A percentile compares a stretch with the other conserved stretches of the same genome.
These are phyloP conservation scores for Pythium plurisporium DNA, from an alignment of 352 stramenopile genomes.

Conservation along the genomic window DNA sequence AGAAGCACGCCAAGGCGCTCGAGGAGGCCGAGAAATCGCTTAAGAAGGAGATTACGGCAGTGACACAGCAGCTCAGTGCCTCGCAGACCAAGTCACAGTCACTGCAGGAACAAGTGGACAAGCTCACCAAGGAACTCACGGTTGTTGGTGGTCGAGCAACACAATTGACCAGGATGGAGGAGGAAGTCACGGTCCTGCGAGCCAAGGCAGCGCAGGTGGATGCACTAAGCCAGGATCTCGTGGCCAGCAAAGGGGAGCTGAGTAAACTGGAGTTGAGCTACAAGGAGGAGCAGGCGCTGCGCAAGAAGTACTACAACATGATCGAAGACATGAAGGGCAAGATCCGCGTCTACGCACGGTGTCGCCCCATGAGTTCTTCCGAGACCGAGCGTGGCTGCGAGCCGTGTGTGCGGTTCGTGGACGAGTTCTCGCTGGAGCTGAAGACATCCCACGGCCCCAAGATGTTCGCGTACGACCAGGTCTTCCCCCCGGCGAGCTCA, in stretches of 20 bases:
- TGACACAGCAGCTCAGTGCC: slow-evolving; percentile 46
- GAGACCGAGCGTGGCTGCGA: slow-evolving; percentile 78
- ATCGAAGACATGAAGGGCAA: slow-evolving; percentile 96
- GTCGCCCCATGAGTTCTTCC: slow-evolving; percentile 86
- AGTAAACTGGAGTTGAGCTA: slow-evolving; percentile 71
- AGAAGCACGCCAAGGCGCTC: slow-evolving; percentile 69
- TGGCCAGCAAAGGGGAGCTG: slow-evolving; percentile 26
- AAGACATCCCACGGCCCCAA: slow-evolving; percentile 73
- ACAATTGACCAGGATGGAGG: slow-evolving; percentile 55
- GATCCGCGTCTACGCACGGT: slow-evolving; percentile 91
- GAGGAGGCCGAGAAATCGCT: slow-evolving; percentile 61
- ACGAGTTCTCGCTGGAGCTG: slow-evolving; percentile 86
- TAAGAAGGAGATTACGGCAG: slow-evolving; percentile 39
- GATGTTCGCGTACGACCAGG: slow-evolving; percentile 88
- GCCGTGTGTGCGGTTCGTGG: slow-evolving; percentile 59
- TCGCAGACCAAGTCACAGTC: slow-evolving; percentile 38
- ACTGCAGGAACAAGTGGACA: slow-evolving; percentile 46
- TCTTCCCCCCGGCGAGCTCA: slow-evolving; percentile 74
- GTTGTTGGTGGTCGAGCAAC: slow-evolving; percentile 41
- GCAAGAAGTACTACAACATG: slow-evolving; percentile 95
- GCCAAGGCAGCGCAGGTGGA: slow-evolving; percentile 47
- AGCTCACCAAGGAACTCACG: slow-evolving; percentile 44
- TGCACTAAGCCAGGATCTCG: slow-evolving; percentile 45
- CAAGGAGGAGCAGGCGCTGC: slow-evolving; percentile 83
- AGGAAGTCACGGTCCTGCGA: slow-evolving; percentile 48